Base-by-base conservation (phyloP, 805 yeast species). In the Kodamaea laetipori region DNA sequence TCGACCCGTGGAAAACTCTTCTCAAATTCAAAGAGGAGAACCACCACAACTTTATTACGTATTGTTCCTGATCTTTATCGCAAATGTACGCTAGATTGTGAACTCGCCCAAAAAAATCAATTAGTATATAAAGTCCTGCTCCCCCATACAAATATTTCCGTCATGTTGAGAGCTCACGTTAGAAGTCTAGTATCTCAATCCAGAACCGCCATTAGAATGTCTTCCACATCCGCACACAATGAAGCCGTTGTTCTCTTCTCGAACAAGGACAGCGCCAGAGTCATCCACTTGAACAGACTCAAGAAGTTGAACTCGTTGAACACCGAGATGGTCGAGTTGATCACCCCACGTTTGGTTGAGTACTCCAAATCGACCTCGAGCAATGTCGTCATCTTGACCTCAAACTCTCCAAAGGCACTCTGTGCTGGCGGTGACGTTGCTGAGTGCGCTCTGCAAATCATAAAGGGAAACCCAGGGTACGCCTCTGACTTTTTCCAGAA, bases 351-450 rank as follows among this genome's bases (percentile, higher is more conserved):
- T 28, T 67, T 90, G 48, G 60, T 75, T 36, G 97, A 90, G 61
- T 90, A 83, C 66, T 72, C 87, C 40, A 85, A 86, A 58, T 80
- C 89, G 13, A 74, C 74, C 36, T 68, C 78, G 13, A 81, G 84
- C 45, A 80, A 82, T 49, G 58, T 87, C 44, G 67, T 92, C 28
- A 72, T 94, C 34, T 69, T 92, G 49, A 82, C 80, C 44, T 84
- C 92, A 24, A 72, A 64, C 48, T 65, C 76, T n/a, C 79, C 80
- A 17, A 81, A 80, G 58, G 82, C 96, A 1, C 81, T 92, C 48
- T 89, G 97, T 65, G 95, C 98, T 24, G 99, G 99, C 38, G 99
- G 98, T 21, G 99, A 92, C 63, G 96, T 92, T 34, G 83, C 92
- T 31, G 80, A 78, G 39, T 82, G 90, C 55, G 95, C 92, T 17